Base-by-base conservation (phyloP, 257 asterid genomes). In the Solanum infundibuliforme region DNA sequence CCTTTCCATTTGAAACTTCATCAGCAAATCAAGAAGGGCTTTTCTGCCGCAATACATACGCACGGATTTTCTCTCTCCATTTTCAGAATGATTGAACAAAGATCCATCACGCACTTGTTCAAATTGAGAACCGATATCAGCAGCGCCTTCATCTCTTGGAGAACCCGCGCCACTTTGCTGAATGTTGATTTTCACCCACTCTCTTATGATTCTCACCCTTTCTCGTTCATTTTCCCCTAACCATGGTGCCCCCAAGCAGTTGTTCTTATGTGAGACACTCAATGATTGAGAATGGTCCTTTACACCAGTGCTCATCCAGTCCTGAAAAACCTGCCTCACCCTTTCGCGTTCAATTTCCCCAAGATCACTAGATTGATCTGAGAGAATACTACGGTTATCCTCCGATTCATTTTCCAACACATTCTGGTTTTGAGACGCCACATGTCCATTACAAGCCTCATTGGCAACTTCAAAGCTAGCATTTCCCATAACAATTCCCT, bases 41-140 rank as follows among this genome's bases (percentile, higher is more conserved):
- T 97, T 98, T 89, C 99, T 94, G 83, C 99, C 98, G 91, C 98
- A 93, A 76, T 94, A 82, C 90, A 92, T 94, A 32, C 94, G 90
- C 60, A 93, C 90, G 71, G 94, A 92, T 85, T 90, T 93, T 71
- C 93, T 89, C 72, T 90, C 92, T 82, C 92, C 95, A 90, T 58
- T 85, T 88, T 93, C 93, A n/a, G 91, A 91, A 69, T 86, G 92
- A 90, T 85, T 82, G 41, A 89, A 83, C 83, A 60, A 75, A 52
- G 86, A 55, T 0, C 94, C 96, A 87, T 93, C 95, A 84, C 91
- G 92, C 85, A 81, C 90, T 68, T 87, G 94, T 89, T 92, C 92
- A 74, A 91, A 90, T 85, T 92, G 95, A 46, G 91, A 90, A 90
- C 90, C 90, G 27, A 77, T 74, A 85, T 89, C 95, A 85, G 91